Evolutionary conservation across 441 rosid genomes (phyloP).

Genomic region (Pelargonium fulgidum): DNA sequence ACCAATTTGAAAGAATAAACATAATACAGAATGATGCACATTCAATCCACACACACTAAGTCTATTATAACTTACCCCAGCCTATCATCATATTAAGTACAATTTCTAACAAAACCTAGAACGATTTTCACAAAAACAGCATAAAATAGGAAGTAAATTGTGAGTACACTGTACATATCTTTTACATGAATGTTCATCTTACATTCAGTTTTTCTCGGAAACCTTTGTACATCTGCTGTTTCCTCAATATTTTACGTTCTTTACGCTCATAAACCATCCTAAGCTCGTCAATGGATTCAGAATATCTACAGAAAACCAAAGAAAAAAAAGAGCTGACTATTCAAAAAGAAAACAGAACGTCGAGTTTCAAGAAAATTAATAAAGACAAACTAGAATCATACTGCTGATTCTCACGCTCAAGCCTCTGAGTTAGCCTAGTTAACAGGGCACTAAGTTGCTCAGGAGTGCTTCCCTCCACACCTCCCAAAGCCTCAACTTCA

Average conservation of each 20-base stretch:
- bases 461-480: slow-evolving; percentile 67
- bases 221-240: slow-evolving; percentile 43
- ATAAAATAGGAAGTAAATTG: background rate
- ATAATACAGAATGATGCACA: background rate
- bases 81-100: no score
- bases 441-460: slow-evolving; percentile 81
- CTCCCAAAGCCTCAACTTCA: slow-evolving; percentile 76
- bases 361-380: slow-evolving; percentile 15
- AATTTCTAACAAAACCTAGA: background rate
- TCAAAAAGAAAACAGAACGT: background rate
- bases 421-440: slow-evolving; percentile 59
- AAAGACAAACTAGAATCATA: slow-evolving; percentile 27
- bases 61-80: background rate
- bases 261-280: slow-evolving; percentile 55
- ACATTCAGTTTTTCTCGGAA: slow-evolving; percentile 65
- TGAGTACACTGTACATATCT: background rate
- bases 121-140: background rate
- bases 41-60: slow-evolving; percentile 1
- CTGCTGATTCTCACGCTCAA: slow-evolving; percentile 70
- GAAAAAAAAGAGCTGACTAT: slow-evolving; percentile 13
- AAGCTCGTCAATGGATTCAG: slow-evolving; percentile 89
- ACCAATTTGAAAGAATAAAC: background rate
- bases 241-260: slow-evolving; percentile 58
- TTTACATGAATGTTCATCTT: slow-evolving; percentile 17
- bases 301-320: slow-evolving; percentile 45